A percentile compares a stretch with the other conserved stretches of the same genome.
Conservation (phyloP, 164 flowering plant genomes). For the Pachysandra terminalis region DNA sequence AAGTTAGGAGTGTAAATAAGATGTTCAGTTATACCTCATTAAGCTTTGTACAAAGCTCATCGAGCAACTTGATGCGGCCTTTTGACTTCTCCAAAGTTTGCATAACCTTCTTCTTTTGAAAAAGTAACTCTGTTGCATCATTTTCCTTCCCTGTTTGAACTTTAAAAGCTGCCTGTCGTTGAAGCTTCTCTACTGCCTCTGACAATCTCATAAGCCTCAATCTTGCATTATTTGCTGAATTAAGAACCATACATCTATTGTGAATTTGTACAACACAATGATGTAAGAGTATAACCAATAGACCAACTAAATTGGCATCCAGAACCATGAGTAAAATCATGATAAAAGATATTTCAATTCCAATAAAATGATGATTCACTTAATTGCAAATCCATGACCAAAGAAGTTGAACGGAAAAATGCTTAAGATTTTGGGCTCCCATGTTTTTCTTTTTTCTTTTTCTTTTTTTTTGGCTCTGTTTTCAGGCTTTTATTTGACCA, state of each 20-base stretch:
- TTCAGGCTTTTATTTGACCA: neutral
- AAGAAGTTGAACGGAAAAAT: neutral
- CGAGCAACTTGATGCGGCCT: slow-evolving; percentile 63
- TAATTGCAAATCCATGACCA: neutral
- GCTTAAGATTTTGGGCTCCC: neutral
- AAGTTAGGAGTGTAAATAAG: neutral
- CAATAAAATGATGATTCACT: neutral
- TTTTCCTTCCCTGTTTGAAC: slow-evolving; percentile 59
- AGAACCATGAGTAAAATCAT: neutral
- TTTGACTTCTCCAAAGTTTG: slow-evolving; percentile 75
- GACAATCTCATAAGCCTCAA: slow-evolving; percentile 67
- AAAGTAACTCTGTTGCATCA: slow-evolving; percentile 74
- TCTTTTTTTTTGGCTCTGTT: neutral
- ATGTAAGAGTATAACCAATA: neutral
- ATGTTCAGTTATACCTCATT: slow-evolving; percentile 44
- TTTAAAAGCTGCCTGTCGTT: slow-evolving; percentile 57
- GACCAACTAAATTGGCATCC: neutral
- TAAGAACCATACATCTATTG: slow-evolving; percentile 1
- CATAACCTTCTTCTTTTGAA: slow-evolving; percentile 78
- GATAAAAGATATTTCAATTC: neutral
- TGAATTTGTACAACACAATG: neutral
- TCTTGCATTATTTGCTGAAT: slow-evolving; percentile 70
- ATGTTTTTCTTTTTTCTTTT: too few relatives aligned
- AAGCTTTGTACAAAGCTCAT: slow-evolving; percentile 63
- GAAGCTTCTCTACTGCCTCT: slow-evolving; percentile 76